phyloP scores from a whole-genome alignment of 2,329 filamentous ascomycete species.

The Verticillium zaregamsianum region DNA sequence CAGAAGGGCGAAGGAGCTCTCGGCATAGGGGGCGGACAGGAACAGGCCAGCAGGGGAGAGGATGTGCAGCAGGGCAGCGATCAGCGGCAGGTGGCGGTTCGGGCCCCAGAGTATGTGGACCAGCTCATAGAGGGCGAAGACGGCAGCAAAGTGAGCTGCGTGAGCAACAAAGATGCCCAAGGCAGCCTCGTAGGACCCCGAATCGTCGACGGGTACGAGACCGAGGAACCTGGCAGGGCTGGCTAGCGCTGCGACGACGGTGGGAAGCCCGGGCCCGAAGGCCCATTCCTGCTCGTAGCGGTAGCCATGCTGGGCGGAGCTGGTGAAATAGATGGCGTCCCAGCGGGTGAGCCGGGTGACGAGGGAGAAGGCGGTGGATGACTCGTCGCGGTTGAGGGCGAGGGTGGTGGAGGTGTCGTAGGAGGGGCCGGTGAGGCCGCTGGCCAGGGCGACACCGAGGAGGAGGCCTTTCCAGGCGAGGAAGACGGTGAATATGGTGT shows the following conservation, averaged over 20 bases:
- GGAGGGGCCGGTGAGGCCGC: slow-evolving; percentile 47
- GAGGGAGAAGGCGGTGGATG: slow-evolving; percentile 28
- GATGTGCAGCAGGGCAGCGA: slow-evolving; percentile 71
- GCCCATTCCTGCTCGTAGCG: slow-evolving; percentile 83
- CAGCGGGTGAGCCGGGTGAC: slow-evolving; percentile 64
- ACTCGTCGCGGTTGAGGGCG: slow-evolving; percentile 27
- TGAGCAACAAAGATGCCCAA: slow-evolving; percentile 67
- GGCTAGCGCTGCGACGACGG: slow-evolving; percentile 31
- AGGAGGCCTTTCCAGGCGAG: slow-evolving; percentile 63
- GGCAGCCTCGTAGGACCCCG: slow-evolving; percentile 33
- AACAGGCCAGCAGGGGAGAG: slow-evolving; percentile 87
- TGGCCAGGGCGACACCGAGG: slow-evolving; percentile 53
- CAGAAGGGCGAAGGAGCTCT: slow-evolving; percentile 73
- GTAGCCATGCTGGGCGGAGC: slow-evolving; percentile 59
- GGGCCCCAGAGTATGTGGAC: slow-evolving; percentile 33
- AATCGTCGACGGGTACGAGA: slow-evolving; percentile 8
- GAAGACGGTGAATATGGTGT: slow-evolving; percentile 40
- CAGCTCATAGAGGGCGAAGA: slow-evolving; percentile 66
- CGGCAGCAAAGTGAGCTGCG: slow-evolving; percentile 70
- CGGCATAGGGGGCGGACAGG: slow-evolving; percentile 79
- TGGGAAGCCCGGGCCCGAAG: slow-evolving; percentile 55
- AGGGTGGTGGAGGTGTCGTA: slow-evolving; percentile 75
- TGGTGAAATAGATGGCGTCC: slow-evolving; percentile 76
- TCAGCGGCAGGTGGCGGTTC: slow-evolving; percentile 51
- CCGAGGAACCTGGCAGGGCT: slow-evolving; percentile 22